Percentiles rank a stretch among this genome's conserved stretches.
Conservation (phyloP, 345 rosid genomes). For the Zanthoxylum bungeanum region DNA sequence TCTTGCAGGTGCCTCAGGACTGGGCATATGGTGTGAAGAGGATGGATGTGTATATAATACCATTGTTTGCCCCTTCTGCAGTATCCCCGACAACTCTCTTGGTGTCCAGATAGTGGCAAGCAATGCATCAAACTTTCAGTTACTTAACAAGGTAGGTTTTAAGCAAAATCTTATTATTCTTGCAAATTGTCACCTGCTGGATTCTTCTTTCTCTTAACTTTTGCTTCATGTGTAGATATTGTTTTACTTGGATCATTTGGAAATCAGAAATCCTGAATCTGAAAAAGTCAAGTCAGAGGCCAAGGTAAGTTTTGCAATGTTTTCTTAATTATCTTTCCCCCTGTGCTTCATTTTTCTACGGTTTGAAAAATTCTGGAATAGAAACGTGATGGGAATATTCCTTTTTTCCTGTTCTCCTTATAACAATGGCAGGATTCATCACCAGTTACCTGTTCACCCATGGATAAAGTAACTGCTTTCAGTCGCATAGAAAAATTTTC, state of each 20-base stretch:
- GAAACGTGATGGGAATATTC: background rate
- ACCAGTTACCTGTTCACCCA: slow-evolving; percentile 12
- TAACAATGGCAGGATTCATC: slow-evolving; percentile 30
- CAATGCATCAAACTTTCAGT: slow-evolving; percentile 68
- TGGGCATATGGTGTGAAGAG: slow-evolving; percentile 72
- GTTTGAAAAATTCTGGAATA: background rate
- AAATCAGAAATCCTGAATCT: slow-evolving; percentile 34
- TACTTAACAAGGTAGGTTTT: slow-evolving; percentile 60
- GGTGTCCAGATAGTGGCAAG: slow-evolving; percentile 85
- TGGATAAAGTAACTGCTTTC: slow-evolving; percentile 33
- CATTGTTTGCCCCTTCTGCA: slow-evolving; percentile 80
- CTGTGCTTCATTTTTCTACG: background rate
- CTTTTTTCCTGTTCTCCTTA: no score
- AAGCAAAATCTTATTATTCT: background rate
- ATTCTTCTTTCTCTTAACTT: background rate
- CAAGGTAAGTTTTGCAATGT: slow-evolving; percentile 32
- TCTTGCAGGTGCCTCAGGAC: slow-evolving; percentile 32
- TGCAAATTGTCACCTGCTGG: background rate
- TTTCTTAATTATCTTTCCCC: background rate
- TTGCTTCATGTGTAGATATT: slow-evolving; percentile 46
- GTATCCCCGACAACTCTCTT: slow-evolving; percentile 46
- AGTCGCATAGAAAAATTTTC: slow-evolving; percentile 57
- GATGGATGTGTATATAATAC: slow-evolving; percentile 89
- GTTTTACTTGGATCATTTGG: slow-evolving; percentile 47
- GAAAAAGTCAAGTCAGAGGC: slow-evolving; percentile 24